Conservation (phyloP, 257 asterid genomes). For the Voacanga thouarsii region DNA sequence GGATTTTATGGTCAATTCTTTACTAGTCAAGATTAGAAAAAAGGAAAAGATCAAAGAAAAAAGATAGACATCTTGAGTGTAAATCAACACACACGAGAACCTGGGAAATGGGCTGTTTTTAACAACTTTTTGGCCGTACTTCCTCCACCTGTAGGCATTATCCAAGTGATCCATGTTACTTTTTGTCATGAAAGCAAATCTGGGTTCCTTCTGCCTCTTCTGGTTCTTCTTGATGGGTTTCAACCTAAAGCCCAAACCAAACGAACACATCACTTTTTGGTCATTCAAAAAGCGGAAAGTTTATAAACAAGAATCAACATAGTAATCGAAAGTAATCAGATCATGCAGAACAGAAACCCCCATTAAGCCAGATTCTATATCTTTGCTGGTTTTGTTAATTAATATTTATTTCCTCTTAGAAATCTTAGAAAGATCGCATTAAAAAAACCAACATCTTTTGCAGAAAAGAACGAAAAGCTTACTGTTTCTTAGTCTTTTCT, state of each 20-base stretch:
- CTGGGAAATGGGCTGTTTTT: slow-evolving; percentile 95
- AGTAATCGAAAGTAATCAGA: slow-evolving; percentile 4
- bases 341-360: slow-evolving; percentile 19
- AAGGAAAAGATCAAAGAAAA: background rate
- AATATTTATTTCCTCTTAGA: background rate
- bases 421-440: background rate
- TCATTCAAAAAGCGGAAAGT: slow-evolving; percentile 3
- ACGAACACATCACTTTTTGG: slow-evolving; percentile 14
- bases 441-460: background rate
- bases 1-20: background rate
- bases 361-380: background rate
- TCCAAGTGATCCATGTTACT: slow-evolving; percentile 84
- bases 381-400: background rate
- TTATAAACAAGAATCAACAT: background rate
- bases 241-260: slow-evolving; percentile 35
- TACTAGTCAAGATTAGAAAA: background rate
- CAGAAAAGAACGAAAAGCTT: slow-evolving; percentile 11
- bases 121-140: slow-evolving; percentile 93
- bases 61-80: background rate
- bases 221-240: slow-evolving; percentile 69
- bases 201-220: slow-evolving; percentile 66
- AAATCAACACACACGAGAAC: slow-evolving; percentile 27
- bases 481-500: slow-evolving; percentile 54
- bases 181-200: slow-evolving; percentile 97
- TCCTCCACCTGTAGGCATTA: slow-evolving; percentile 95